Percentiles rank a stretch among this genome's conserved stretches.
Evolutionary conservation across 306 rosid species (phyloP).

Genomic region (Medicago arabica): DNA sequence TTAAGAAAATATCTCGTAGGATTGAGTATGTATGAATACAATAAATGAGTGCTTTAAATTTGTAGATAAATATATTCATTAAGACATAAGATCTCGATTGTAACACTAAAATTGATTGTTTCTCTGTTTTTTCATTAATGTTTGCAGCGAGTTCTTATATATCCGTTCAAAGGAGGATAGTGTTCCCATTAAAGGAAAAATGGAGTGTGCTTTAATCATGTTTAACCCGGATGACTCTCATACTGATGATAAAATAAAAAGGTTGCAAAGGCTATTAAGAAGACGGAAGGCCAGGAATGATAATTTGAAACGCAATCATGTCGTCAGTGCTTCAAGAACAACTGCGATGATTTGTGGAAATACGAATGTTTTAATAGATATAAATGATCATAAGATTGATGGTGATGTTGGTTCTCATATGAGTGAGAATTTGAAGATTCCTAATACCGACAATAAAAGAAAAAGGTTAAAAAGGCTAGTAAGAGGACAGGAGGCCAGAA

Average conservation of each 20-base stretch:
- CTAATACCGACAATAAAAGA: too few relatives aligned
- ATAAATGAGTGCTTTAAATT: neutral
- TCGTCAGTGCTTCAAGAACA: conserved; percentile 14
- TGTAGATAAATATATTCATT: neutral
- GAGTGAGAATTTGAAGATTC: too few relatives aligned
- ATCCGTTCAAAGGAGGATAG: neutral
- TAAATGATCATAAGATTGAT: conserved; percentile 17
- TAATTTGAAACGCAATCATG: neutral
- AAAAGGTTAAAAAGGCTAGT: too few relatives aligned
- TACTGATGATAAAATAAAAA: conserved; percentile 35
- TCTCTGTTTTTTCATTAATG: neutral
- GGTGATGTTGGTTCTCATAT: neutral
- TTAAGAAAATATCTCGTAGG: neutral
- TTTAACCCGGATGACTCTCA: neutral
- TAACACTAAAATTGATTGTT: neutral
- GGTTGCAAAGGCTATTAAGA: conserved; percentile 55
- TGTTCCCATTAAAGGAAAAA: conserved; percentile 29
- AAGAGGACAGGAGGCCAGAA: conserved; percentile 3
- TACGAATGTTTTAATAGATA: neutral
- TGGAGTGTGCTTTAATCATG: neutral
- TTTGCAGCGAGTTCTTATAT: conserved; percentile 1
- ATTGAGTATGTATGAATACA: neutral
- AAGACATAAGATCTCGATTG: neutral
- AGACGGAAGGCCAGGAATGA: conserved; percentile 34
- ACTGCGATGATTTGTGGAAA: neutral